Conservation (phyloP, 2,329 filamentous ascomycete genomes). For the Pestalotiopsis fici region DNA sequence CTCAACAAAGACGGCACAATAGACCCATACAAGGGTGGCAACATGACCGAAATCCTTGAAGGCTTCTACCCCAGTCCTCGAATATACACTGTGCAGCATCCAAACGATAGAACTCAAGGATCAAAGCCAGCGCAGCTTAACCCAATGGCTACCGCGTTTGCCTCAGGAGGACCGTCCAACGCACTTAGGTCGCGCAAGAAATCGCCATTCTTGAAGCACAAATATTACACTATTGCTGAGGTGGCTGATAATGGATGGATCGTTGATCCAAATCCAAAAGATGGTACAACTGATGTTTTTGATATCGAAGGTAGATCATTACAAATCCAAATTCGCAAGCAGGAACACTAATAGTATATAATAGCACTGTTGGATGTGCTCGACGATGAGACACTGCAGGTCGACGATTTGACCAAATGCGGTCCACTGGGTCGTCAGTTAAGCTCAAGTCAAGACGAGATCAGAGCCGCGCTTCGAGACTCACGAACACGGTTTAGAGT, state of each 20-base stretch:
- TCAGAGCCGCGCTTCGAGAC: not conserved
- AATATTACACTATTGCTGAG: not conserved
- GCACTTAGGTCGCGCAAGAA: not conserved
- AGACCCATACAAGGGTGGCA: too few relatives aligned
- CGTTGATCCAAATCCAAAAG: not conserved
- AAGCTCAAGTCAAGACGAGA: not conserved
- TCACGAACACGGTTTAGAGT: not conserved
- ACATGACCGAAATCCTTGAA: too few relatives aligned
- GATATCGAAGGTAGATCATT: not conserved
- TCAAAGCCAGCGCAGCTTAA: too few relatives aligned
- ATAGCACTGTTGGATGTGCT: not conserved
- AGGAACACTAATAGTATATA: not conserved
- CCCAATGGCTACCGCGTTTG: too few relatives aligned
- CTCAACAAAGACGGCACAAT: too few relatives aligned
- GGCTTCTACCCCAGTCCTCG: too few relatives aligned
- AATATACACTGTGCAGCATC: too few relatives aligned
- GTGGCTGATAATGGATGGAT: constrained; percentile 3
- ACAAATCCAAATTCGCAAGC: not conserved
- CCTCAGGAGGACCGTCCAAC: too few relatives aligned
- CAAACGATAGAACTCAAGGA: too few relatives aligned
- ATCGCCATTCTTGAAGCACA: not conserved
- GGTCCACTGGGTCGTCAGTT: not conserved
- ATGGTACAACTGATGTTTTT: not conserved
- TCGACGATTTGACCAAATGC: not conserved
- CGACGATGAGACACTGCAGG: not conserved